Evolutionary conservation across 2,329 filamentous ascomycete species (phyloP).

Genomic region (Blumeriella jaapii): DNA sequence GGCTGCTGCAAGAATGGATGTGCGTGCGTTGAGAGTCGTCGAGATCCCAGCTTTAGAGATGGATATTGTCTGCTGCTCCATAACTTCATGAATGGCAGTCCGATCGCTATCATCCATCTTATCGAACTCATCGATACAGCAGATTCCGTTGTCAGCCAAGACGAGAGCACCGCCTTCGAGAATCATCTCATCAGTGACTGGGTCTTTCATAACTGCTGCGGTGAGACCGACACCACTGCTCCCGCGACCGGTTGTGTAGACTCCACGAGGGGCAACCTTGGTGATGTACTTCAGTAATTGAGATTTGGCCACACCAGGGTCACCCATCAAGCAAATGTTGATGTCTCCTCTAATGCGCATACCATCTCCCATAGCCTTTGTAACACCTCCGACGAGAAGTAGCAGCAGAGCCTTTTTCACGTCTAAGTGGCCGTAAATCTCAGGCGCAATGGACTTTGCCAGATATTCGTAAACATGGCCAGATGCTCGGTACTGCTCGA

Average conservation of each 20-base stretch:
- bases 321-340: conserved; percentile 98
- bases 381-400: conserved; percentile 89
- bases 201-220: conserved; percentile 70
- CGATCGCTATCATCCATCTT: conserved; percentile 74
- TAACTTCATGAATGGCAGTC: conserved; percentile 76
- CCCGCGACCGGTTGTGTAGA: conserved; percentile 73
- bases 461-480: conserved; percentile 94
- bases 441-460: conserved; percentile 89
- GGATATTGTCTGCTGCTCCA: conserved; percentile 80
- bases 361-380: conserved; percentile 91
- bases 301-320: conserved; percentile 98
- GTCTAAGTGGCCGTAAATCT: conserved; percentile 92
- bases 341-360: conserved; percentile 99
- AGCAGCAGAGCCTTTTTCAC: conserved; percentile 97
- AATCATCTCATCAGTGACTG: conserved; percentile 68
- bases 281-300: conserved; percentile 97
- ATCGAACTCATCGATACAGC: conserved; percentile 78
- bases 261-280: conserved; percentile 84
- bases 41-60: conserved; percentile 90
- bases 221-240: conserved; percentile 74
- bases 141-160: conserved; percentile 70
- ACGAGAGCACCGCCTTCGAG: conserved; percentile 72
- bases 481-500: conserved; percentile 72
- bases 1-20: conserved; percentile 88
- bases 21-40: conserved; percentile 90